phyloP scores from a whole-genome alignment of 1,284 basidiomycete genomes.

The Heliocybe sulcata region DNA sequence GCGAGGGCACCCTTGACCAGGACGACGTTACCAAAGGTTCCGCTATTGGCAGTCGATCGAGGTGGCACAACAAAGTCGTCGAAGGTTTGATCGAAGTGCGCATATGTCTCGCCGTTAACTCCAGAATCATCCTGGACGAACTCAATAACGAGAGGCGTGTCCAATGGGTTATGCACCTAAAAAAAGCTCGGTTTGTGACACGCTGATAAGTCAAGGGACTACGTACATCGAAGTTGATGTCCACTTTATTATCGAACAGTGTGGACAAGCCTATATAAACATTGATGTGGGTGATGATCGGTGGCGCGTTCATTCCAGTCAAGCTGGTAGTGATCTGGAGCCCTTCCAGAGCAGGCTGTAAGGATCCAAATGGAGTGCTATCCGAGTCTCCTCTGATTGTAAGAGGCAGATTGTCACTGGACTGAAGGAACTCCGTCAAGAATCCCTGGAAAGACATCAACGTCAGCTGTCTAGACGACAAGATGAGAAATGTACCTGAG shows the following conservation, averaged over 20 bases:
- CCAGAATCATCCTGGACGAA: constrained; percentile 50
- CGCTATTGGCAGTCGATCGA: constrained; percentile 48
- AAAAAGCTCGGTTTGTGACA: constrained; percentile 1
- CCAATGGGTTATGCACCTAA: constrained; percentile 51
- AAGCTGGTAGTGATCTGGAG: constrained; percentile 42
- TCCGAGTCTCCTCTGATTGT: constrained; percentile 50
- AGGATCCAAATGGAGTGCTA: constrained; percentile 59
- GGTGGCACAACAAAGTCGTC: constrained; percentile 48
- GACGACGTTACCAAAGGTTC: constrained; percentile 44
- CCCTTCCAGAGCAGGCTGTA: constrained; percentile 50
- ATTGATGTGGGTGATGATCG: constrained; percentile 35
- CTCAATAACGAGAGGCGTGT: constrained; percentile 44
- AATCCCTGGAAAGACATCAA: constrained; percentile 28
- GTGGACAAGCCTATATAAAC: constrained; percentile 44
- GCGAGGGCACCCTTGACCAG: constrained; percentile 47
- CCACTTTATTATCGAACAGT: constrained; percentile 41
- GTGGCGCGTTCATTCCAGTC: constrained; percentile 35
- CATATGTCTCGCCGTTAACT: constrained; percentile 43
- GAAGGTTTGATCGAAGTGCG: constrained; percentile 50
- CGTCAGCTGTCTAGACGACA: constrained; percentile 3
- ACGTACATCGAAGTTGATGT: constrained; percentile 48
- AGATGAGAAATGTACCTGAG: constrained; percentile 33
- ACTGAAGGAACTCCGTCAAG: constrained; percentile 49
- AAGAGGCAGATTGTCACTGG: constrained; percentile 35
- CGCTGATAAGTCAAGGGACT: not conserved